Conservation (phyloP, 1,139 yeast genomes). For the Yamadazyma sp. region DNA sequence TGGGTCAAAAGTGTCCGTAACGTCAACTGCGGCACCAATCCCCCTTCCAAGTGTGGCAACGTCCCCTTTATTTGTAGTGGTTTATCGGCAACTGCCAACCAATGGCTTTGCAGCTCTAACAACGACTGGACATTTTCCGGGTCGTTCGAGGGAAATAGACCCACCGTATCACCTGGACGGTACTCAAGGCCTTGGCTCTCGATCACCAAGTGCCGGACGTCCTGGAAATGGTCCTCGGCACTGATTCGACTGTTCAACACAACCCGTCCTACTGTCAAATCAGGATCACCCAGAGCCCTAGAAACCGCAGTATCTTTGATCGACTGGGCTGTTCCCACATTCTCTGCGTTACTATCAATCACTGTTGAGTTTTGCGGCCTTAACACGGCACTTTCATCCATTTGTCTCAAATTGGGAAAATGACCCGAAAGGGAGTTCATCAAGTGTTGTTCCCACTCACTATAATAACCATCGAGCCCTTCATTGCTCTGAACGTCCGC, state of each 20-base stretch:
- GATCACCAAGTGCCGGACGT: constrained; percentile 68
- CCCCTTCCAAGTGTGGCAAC: constrained; percentile 51
- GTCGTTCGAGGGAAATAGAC: constrained; percentile 74
- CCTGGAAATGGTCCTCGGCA: constrained; percentile 76
- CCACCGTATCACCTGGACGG: constrained; percentile 78
- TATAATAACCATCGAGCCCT: constrained; percentile 76
- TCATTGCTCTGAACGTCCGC: constrained; percentile 84
- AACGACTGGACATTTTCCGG: constrained; percentile 62
- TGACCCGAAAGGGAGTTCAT: constrained; percentile 35
- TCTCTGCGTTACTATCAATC: constrained; percentile 23
- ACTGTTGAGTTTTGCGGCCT: constrained; percentile 41
- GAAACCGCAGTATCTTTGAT: too few species aligned
- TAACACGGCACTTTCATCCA: constrained; percentile 42
- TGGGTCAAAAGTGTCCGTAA: constrained; percentile 70
- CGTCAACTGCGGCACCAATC: constrained; percentile 57
- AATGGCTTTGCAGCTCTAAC: constrained; percentile 63
- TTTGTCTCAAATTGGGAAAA: constrained; percentile 35
- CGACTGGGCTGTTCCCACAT: constrained; percentile 16
- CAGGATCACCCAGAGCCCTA: constrained; percentile 5
- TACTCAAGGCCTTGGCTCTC: constrained; percentile 37
- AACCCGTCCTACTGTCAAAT: constrained; percentile 38
- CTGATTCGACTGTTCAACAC: constrained; percentile 61
- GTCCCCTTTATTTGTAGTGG: constrained; percentile 37
- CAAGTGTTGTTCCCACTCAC: constrained; percentile 68
- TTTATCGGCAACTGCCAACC: constrained; percentile 69